Evolutionary conservation across 169 alveolate genomes (phyloP).

Genomic region (Cryptosporidium sp.): DNA sequence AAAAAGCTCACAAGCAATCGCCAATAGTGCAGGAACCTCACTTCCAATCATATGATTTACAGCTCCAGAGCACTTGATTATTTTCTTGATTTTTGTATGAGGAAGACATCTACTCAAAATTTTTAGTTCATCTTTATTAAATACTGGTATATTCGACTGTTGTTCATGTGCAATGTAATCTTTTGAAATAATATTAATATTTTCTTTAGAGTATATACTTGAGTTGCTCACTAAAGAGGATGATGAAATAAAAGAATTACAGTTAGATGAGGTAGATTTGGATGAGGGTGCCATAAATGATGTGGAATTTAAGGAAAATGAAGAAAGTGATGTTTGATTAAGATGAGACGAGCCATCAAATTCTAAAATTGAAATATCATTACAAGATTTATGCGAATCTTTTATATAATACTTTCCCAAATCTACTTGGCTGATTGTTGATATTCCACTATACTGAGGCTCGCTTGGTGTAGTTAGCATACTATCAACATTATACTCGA

Average conservation of each 20-base stretch:
- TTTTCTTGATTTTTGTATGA: constrained; percentile 47
- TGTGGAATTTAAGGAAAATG: neutral
- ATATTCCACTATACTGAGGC: neutral
- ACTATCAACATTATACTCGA: constrained; percentile 6
- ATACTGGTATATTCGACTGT: neutral
- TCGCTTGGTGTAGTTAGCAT: neutral
- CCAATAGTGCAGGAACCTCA: constrained; percentile 64
- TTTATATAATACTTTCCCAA: neutral
- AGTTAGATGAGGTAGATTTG: neutral
- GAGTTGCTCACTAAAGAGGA: neutral
- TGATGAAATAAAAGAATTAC: neutral
- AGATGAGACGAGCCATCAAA: neutral
- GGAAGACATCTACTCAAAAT: constrained; percentile 45
- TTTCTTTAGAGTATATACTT: neutral
- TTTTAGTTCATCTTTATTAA: constrained; percentile 41
- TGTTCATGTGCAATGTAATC: neutral
- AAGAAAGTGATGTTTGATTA: neutral
- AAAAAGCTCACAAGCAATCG: constrained; percentile 52
- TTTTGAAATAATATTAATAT: neutral
- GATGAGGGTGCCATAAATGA: neutral
- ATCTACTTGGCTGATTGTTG: neutral
- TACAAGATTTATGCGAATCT: neutral
- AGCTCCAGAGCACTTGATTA: constrained; percentile 37
- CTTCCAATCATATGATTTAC: constrained; percentile 53
- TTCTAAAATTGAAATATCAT: neutral